Evolutionary conservation across 495 filamentous ascomycete genomes (phyloP).

Genomic region (Tuber brumale): DNA sequence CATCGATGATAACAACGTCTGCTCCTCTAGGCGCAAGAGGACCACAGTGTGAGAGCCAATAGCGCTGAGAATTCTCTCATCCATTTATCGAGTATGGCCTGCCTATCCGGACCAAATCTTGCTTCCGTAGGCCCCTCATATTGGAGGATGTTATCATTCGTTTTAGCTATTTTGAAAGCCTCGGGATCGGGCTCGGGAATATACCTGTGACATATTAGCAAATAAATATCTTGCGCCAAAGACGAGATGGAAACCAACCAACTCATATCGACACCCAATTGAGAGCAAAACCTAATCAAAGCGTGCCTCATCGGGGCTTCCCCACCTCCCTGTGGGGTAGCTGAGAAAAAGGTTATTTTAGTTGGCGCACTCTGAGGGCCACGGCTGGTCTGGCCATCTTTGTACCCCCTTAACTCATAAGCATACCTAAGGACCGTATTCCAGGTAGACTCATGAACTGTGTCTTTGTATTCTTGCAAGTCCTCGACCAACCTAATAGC

Average conservation of each 20-base stretch:
- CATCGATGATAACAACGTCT: conserved; percentile 74
- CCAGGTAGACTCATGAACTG: conserved; percentile 61
- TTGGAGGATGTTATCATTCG: conserved; percentile 86
- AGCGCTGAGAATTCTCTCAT: conserved; percentile 68
- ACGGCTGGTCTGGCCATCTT: conserved; percentile 27
- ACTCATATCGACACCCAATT: conserved; percentile 60
- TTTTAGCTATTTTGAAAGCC: conserved; percentile 82
- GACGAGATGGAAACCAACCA: conserved; percentile 58
- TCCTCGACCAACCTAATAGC: conserved; percentile 48
- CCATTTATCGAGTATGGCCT: conserved; percentile 57
- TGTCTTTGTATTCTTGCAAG: conserved; percentile 58
- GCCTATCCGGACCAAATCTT: conserved; percentile 57
- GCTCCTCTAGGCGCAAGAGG: conserved; percentile 73
- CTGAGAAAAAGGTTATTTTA: conserved; percentile 78
- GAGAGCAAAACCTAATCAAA: conserved; percentile 63
- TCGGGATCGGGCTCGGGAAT: conserved; percentile 79
- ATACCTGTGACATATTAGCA: conserved; percentile 46
- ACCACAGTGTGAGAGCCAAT: conserved; percentile 65
- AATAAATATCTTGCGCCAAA: background rate
- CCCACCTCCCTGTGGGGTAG: conserved; percentile 79
- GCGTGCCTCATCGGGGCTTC: conserved; percentile 86
- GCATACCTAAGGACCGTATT: conserved; percentile 61
- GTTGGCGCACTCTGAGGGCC: conserved; percentile 33
- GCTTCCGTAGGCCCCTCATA: conserved; percentile 61
- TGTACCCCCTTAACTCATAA: conserved; percentile 57